Conservation (phyloP, 805 yeast genomes). For the Ogataea ganodermae region DNA sequence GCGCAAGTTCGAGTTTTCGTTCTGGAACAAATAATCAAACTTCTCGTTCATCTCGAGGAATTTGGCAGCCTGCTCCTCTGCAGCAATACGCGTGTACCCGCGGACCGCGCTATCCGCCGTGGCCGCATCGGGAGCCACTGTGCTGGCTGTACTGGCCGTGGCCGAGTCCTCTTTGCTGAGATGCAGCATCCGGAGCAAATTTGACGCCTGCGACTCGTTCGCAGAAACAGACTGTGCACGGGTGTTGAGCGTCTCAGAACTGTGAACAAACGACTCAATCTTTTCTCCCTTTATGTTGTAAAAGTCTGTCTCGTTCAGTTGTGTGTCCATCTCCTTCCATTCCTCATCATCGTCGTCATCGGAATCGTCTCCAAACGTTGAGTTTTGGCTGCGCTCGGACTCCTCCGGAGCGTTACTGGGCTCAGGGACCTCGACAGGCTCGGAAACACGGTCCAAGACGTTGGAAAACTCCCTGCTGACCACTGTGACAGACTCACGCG, state of each 20-base stretch:
- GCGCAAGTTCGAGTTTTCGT: slow-evolving; percentile 35
- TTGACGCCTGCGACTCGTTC: background rate
- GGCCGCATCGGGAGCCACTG: slow-evolving; percentile 12
- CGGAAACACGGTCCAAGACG: background rate
- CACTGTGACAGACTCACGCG: slow-evolving; percentile 23
- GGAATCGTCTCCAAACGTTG: slow-evolving; percentile 18
- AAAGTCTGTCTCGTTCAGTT: slow-evolving; percentile 66
- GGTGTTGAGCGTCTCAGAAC: slow-evolving; percentile 27
- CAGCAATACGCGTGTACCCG: slow-evolving; percentile 88
- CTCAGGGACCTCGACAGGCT: background rate
- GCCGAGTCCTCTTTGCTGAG: slow-evolving; percentile 9
- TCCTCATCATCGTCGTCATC: slow-evolving; percentile 44
- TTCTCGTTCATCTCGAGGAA: slow-evolving; percentile 53
- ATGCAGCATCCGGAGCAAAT: slow-evolving; percentile 6
- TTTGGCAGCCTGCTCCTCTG: slow-evolving; percentile 80
- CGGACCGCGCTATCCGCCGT: slow-evolving; percentile 47
- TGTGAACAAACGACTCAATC: slow-evolving; percentile 42
- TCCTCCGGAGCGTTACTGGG: background rate
- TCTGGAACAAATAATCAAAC: slow-evolving; percentile 53
- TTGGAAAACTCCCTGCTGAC: slow-evolving; percentile 21
- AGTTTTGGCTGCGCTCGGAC: background rate
- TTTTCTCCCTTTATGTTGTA: slow-evolving; percentile 80
- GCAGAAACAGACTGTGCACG: slow-evolving; percentile 7
- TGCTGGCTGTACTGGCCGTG: too few relatives aligned
- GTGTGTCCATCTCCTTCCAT: slow-evolving; percentile 89